A percentile compares a stretch with the other conserved stretches of the same genome.
phyloP scores from a whole-genome alignment of 176 grass and related monocot species.

The Triticum dicoccoides region DNA sequence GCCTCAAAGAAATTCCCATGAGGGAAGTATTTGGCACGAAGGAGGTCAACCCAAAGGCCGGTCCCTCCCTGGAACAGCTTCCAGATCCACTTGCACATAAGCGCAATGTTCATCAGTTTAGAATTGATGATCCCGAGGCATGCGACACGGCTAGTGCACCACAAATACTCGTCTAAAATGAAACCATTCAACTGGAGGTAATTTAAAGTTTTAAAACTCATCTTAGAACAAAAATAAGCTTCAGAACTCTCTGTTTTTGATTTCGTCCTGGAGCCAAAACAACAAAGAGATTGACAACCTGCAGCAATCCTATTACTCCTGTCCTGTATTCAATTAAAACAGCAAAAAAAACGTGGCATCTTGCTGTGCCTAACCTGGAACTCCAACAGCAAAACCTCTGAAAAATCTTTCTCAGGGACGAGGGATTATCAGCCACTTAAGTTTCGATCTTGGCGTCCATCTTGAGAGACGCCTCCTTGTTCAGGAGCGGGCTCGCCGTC shows the following conservation, averaged over 20 bases:
- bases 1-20: too few relatives aligned
- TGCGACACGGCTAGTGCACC: too few relatives aligned
- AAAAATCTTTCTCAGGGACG: neutral
- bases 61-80: too few relatives aligned
- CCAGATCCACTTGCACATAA: too few relatives aligned
- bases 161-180: neutral
- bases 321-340: neutral
- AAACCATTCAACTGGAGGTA: neutral
- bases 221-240: neutral
- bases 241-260: neutral
- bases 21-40: too few relatives aligned
- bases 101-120: too few relatives aligned
- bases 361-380: neutral
- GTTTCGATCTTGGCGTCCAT: constrained; percentile 38
- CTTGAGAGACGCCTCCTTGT: constrained; percentile 45
- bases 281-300: neutral
- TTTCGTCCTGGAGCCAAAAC: neutral
- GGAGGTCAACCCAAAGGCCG: too few relatives aligned
- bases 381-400: neutral
- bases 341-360: neutral
- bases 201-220: neutral
- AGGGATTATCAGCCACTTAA: neutral
- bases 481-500: constrained; percentile 30
- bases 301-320: neutral
- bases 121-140: too few relatives aligned